Evolutionary conservation across 2,329 filamentous ascomycete species (phyloP).

Genomic region (Sordariomycetes sp.): DNA sequence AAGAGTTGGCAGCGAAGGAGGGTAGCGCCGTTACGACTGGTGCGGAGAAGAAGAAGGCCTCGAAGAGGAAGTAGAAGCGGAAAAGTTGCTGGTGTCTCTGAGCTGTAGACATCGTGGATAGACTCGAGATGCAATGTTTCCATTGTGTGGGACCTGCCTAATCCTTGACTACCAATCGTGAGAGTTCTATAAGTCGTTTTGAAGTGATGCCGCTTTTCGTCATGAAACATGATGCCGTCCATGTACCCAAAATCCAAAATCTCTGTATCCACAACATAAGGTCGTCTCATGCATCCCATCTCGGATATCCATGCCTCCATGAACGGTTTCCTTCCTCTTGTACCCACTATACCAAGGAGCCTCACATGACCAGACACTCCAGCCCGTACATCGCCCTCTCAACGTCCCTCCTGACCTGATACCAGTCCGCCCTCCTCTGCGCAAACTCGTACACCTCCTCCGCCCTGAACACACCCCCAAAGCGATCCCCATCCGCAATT

Average conservation of each 20-base stretch:
- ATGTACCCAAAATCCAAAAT: too few species aligned
- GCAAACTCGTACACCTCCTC: slow-evolving; percentile 98
- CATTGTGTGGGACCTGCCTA: neutral
- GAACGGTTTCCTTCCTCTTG: neutral
- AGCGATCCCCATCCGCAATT: slow-evolving; percentile 82
- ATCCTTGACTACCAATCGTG: neutral
- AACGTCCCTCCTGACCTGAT: slow-evolving; percentile 72
- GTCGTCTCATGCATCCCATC: too few species aligned
- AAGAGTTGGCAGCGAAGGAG: slow-evolving; percentile 7
- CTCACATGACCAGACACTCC: slow-evolving; percentile 74
- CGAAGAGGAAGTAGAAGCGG: slow-evolving; percentile 23
- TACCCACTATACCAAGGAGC: neutral
- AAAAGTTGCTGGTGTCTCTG: too few species aligned
- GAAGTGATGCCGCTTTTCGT: neutral
- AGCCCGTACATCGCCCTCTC: slow-evolving; percentile 96
- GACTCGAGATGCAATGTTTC: neutral
- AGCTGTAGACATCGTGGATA: neutral
- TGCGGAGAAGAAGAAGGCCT: slow-evolving; percentile 29
- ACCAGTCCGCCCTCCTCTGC: slow-evolving; percentile 89
- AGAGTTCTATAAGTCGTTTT: neutral
- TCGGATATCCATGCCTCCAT: neutral
- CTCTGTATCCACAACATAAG: too few species aligned
- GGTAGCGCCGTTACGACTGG: slow-evolving; percentile 30
- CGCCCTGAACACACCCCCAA: slow-evolving; percentile 81
- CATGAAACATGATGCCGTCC: neutral